A percentile compares a stretch with the other conserved stretches of the same genome.
phyloP scores from a whole-genome alignment of 2,329 filamentous ascomycete genomes.

The Harringtonia aguacate region DNA sequence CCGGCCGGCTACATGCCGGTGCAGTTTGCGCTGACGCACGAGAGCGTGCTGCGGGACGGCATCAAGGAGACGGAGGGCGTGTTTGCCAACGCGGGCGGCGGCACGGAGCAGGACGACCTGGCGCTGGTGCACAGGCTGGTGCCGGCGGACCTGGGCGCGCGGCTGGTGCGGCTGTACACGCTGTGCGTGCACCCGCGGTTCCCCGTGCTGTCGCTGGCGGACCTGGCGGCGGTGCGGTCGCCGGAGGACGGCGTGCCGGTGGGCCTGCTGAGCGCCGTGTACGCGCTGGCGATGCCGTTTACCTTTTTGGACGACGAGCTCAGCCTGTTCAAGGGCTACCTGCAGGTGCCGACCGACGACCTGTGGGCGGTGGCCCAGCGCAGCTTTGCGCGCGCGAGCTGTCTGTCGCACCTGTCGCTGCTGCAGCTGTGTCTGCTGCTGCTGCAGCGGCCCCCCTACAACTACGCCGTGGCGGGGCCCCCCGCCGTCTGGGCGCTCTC shows the following conservation, averaged over 20 bases:
- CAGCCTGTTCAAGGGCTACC: slow-evolving; percentile 15
- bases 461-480: slow-evolving; percentile 14
- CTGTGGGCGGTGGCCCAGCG: slow-evolving; percentile 16
- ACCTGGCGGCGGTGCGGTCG: slow-evolving; percentile 7
- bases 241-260: slow-evolving; percentile 6
- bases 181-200: slow-evolving; percentile 13
- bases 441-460: slow-evolving; percentile 14
- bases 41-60: slow-evolving; percentile 14
- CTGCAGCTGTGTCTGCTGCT: slow-evolving; percentile 15
- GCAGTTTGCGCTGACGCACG: slow-evolving; percentile 14
- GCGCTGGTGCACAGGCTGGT: slow-evolving; percentile 12
- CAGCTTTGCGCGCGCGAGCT: slow-evolving; percentile 13
- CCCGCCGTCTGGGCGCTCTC: slow-evolving; percentile 14
- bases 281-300: slow-evolving; percentile 15
- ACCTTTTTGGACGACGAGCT: slow-evolving; percentile 17
- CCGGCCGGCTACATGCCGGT: slow-evolving; percentile 10
- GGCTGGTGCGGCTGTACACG: slow-evolving; percentile 11
- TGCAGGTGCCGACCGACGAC: slow-evolving; percentile 14
- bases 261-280: slow-evolving; percentile 14
- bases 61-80: slow-evolving; percentile 10
- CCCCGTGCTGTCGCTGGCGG: slow-evolving; percentile 12
- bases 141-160: slow-evolving; percentile 8
- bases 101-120: slow-evolving; percentile 10
- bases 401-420: slow-evolving; percentile 12
- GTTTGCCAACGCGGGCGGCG: slow-evolving; percentile 7